phyloP scores from a whole-genome alignment of 106 monocot genomes.

The Allium sativum region DNA sequence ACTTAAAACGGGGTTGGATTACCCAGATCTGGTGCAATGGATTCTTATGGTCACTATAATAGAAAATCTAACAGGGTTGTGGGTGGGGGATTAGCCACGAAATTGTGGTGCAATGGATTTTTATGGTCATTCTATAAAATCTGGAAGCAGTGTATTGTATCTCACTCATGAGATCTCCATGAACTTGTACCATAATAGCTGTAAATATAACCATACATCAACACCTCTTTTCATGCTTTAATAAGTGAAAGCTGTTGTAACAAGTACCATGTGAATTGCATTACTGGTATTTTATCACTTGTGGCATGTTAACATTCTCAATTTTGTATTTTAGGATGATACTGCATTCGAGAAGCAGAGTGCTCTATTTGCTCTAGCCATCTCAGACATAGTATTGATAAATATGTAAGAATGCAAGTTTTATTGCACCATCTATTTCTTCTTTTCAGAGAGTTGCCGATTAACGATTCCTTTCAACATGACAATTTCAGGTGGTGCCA shows the following conservation, averaged over 20 bases:
- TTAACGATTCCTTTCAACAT: not conserved
- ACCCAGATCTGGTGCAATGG: too few species aligned
- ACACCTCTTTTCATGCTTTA: not conserved
- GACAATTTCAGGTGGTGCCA: constrained; percentile 76
- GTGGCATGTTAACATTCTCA: not conserved
- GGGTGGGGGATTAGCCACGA: too few species aligned
- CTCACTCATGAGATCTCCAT: too few species aligned
- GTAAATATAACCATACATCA: not conserved
- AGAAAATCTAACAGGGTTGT: too few species aligned
- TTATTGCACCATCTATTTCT: not conserved
- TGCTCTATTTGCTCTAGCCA: constrained; percentile 91
- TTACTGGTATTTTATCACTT: not conserved
- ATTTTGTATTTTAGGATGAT: constrained; percentile 66
- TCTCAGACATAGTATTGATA: constrained; percentile 93
- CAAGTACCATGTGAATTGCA: not conserved
- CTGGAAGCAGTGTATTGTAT: not conserved
- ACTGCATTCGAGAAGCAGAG: constrained; percentile 99
- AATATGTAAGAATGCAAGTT: constrained; percentile 64
- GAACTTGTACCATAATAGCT: too few species aligned
- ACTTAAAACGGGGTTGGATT: too few species aligned
- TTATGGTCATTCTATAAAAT: not conserved
- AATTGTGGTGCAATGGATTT: too few species aligned
- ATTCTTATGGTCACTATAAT: too few species aligned
- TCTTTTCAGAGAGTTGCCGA: not conserved
- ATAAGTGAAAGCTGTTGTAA: not conserved